Evolutionary conservation across 1,284 basidiomycete species (phyloP).

Genomic region (Puccinia triticina): DNA sequence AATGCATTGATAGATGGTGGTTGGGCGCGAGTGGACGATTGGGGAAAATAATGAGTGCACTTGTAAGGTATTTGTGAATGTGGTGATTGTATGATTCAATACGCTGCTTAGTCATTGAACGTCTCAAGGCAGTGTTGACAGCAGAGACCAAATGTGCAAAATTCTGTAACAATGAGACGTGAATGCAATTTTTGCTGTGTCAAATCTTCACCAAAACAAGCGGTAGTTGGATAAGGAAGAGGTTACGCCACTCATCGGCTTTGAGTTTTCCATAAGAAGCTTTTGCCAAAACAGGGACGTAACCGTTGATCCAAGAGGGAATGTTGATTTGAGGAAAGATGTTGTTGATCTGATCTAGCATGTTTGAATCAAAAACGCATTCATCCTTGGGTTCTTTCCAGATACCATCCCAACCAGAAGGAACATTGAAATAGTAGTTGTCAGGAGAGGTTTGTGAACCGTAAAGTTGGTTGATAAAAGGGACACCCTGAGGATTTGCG

Average conservation of each 20-base stretch:
- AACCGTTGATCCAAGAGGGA: conserved; percentile 33
- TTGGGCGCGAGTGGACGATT: neutral
- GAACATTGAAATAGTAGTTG: neutral
- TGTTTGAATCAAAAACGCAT: neutral
- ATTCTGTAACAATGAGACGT: conserved; percentile 11
- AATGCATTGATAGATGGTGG: conserved; percentile 32
- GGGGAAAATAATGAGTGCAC: conserved; percentile 1
- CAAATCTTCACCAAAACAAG: neutral
- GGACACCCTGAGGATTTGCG: no score
- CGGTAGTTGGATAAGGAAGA: conserved; percentile 27
- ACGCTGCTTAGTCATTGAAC: neutral
- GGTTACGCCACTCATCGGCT: conserved; percentile 52
- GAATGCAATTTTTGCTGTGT: neutral
- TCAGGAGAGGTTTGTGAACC: neutral
- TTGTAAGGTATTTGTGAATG: neutral
- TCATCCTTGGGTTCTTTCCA: neutral
- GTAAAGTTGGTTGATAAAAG: no score
- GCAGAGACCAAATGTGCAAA: conserved; percentile 30
- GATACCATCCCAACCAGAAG: neutral
- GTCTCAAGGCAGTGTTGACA: conserved; percentile 26
- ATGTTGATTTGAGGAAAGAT: conserved; percentile 10
- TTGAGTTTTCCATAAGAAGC: conserved; percentile 48
- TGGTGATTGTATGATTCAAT: conserved; percentile 8
- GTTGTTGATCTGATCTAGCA: neutral
- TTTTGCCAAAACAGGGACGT: conserved; percentile 31